Percentiles rank a stretch among this genome's conserved stretches.
Evolutionary conservation across 768 basidiomycete genomes (phyloP).

Genomic region (Clathrus columnatus): DNA sequence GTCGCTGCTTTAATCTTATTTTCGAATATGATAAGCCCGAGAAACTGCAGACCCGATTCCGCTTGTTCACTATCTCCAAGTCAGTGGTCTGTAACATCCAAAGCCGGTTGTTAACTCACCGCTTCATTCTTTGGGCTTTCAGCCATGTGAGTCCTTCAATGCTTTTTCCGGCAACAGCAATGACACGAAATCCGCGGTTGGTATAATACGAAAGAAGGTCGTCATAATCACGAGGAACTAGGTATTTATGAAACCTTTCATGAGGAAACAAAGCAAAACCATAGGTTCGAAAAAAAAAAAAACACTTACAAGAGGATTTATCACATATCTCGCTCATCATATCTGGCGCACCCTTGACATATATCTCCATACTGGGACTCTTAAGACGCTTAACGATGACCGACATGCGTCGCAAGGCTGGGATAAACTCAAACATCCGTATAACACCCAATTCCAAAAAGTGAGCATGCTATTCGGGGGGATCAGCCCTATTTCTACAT

Average conservation of each 20-base stretch:
- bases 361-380: constrained; percentile 92
- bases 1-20: constrained; percentile 95
- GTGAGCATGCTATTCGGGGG: constrained; percentile 69
- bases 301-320: constrained; percentile 70
- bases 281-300: not conserved
- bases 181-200: constrained; percentile 92
- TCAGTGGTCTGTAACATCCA: not conserved
- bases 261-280: not conserved
- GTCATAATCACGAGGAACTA: constrained; percentile 94
- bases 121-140: constrained; percentile 92
- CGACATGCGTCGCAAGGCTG: constrained; percentile 89
- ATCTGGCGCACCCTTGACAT: constrained; percentile 99
- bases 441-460: constrained; percentile 97
- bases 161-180: constrained; percentile 95
- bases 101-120: constrained; percentile 45
- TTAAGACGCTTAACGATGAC: constrained; percentile 94
- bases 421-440: constrained; percentile 93
- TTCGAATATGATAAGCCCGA: constrained; percentile 95
- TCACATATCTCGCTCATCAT: constrained; percentile 96
- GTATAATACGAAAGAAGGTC: constrained; percentile 96
- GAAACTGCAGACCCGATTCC: constrained; percentile 80
- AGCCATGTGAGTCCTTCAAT: constrained; percentile 93
- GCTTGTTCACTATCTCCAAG: constrained; percentile 70
- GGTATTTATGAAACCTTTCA: constrained; percentile 6
- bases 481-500: constrained; percentile 8